These are phyloP conservation scores for Puya raimondii DNA, from an alignment of 176 grass and related monocot genomes.

Conservation along the genomic window DNA sequence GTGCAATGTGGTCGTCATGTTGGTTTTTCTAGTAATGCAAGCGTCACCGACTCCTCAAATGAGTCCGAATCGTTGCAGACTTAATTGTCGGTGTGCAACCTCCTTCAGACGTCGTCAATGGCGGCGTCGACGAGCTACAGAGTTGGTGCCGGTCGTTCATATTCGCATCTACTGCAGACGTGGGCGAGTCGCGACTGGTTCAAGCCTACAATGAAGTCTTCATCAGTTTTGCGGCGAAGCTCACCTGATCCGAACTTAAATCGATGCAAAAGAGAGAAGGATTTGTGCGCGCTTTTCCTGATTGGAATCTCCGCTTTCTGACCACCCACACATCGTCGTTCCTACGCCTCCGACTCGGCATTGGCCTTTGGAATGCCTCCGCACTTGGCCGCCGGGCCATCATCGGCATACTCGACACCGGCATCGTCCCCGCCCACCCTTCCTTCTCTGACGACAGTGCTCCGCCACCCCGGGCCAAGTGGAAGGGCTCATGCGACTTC, in stretches of 20 bases:
- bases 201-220: slow-evolving; percentile 24
- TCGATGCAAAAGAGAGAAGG: not conserved
- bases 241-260: slow-evolving; percentile 20
- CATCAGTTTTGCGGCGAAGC: slow-evolving; percentile 14
- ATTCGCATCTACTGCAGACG: not conserved
- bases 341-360: not conserved
- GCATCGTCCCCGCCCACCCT: not conserved
- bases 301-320: slow-evolving; percentile 16
- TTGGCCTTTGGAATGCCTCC: not conserved
- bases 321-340: slow-evolving; percentile 21
- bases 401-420: slow-evolving; percentile 22
- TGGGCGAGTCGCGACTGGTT: slow-evolving; percentile 9
- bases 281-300: slow-evolving; percentile 25
- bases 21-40: no score
- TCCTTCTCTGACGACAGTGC: slow-evolving; percentile 18
- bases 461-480: not conserved
- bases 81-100: not conserved
- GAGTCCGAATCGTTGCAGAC: no score
- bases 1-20: no score
- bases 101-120: not conserved
- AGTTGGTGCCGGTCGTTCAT: not conserved
- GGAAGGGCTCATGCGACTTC: no score
- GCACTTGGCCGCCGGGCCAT: not conserved
- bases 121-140: not conserved
- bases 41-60: no score